phyloP scores from a whole-genome alignment of 768 basidiomycete species.

The Kwoniella botswanensis region DNA sequence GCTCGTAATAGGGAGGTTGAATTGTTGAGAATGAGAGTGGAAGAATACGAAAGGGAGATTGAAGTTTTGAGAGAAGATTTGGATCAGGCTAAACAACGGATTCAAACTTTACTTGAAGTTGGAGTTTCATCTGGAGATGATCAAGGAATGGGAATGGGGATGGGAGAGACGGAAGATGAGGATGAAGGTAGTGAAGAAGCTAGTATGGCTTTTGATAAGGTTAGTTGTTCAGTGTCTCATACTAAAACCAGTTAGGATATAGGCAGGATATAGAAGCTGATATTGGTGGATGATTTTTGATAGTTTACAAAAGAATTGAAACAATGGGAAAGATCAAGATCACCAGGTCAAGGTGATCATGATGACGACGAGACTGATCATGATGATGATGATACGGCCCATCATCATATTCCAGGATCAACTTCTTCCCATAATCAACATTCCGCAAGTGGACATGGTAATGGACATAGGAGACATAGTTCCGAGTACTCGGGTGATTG shows the following conservation, averaged over 20 bases:
- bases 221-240: constrained; percentile 21
- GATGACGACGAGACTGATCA: constrained; percentile 10
- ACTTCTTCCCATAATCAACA: neutral
- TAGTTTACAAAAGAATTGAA: constrained; percentile 55
- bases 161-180: constrained; percentile 22
- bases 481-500: constrained; percentile 52
- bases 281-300: too few relatives aligned
- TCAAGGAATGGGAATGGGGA: constrained; percentile 18
- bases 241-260: too few relatives aligned
- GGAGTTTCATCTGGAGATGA: constrained; percentile 24
- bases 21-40: constrained; percentile 45
- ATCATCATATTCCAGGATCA: constrained; percentile 12
- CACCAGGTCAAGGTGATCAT: constrained; percentile 32
- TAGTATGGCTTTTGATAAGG: constrained; percentile 53
- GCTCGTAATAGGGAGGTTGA: constrained; percentile 57
- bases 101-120: constrained; percentile 48
- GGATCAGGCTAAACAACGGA: constrained; percentile 44
- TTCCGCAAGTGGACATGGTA: neutral
- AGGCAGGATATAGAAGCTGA: too few relatives aligned
- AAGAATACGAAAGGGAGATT: constrained; percentile 50
- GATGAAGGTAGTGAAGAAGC: constrained; percentile 45
- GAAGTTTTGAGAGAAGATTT: constrained; percentile 53
- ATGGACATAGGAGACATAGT: constrained; percentile 38
- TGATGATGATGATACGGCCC: neutral
- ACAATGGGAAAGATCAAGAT: constrained; percentile 51